phyloP scores from a whole-genome alignment of 768 basidiomycete species.

The Epithele typhae region DNA sequence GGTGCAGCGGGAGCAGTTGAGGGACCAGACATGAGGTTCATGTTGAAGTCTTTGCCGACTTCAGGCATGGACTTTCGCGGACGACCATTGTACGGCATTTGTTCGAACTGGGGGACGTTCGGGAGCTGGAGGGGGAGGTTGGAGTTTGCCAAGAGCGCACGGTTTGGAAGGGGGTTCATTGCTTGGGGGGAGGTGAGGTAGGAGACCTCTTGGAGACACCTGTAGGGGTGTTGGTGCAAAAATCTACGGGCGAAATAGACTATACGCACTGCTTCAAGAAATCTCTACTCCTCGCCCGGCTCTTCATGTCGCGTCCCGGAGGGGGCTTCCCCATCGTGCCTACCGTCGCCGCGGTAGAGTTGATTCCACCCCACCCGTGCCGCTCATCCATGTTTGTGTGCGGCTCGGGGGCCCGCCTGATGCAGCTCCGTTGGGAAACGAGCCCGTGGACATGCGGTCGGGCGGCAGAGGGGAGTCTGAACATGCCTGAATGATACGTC shows the following conservation, averaged over 20 bases:
- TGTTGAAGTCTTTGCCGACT: conserved; percentile 62
- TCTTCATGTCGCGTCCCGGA: conserved; percentile 90
- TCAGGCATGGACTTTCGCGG: conserved; percentile 81
- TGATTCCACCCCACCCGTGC: conserved; percentile 38
- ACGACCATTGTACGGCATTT: conserved; percentile 70
- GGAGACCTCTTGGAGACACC: conserved; percentile 96
- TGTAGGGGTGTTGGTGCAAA: conserved; percentile 26
- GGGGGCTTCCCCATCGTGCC: conserved; percentile 61
- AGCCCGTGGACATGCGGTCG: conserved; percentile 46
- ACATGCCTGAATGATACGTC: conserved; percentile 11
- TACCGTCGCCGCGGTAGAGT: conserved; percentile 40
- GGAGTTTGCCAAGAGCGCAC: conserved; percentile 68
- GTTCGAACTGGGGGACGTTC: conserved; percentile 71
- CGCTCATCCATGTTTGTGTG: conserved; percentile 52
- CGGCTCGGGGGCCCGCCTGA: conserved; percentile 43
- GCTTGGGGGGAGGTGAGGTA: conserved; percentile 97
- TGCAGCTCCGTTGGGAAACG: conserved; percentile 52
- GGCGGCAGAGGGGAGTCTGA: conserved; percentile 70
- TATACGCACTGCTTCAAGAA: conserved; percentile 89
- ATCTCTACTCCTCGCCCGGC: conserved; percentile 89
- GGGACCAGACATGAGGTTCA: conserved; percentile 48
- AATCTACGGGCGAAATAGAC: conserved; percentile 1
- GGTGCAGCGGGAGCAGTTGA: conserved; percentile 43
- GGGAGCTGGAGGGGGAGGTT: conserved; percentile 62
- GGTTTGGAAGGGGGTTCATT: conserved; percentile 92